A percentile compares a stretch with the other conserved stretches of the same genome.
Evolutionary conservation across 805 yeast species (phyloP).

Genomic region (Phaffomyces antillensis): DNA sequence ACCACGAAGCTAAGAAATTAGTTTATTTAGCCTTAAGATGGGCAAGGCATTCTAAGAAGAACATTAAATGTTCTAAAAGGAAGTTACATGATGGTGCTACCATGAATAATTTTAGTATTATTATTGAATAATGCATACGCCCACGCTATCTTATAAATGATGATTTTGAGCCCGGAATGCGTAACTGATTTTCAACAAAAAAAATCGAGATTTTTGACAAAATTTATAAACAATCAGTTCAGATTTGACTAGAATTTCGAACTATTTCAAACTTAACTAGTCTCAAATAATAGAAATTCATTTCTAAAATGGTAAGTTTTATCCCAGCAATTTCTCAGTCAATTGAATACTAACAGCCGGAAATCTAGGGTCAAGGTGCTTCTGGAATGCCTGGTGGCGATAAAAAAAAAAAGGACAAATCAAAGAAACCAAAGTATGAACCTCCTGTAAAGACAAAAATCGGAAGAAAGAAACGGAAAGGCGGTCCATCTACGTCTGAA

Average conservation of each 20-base stretch:
- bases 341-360: conserved; percentile 1
- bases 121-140: conserved; percentile 22
- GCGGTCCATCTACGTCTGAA: conserved; percentile 78
- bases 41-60: conserved; percentile 24
- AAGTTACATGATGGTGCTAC: conserved; percentile 49
- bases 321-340: not conserved
- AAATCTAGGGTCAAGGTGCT: conserved; percentile 44
- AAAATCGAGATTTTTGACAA: not conserved
- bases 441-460: conserved; percentile 95
- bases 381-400: conserved; percentile 44
- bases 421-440: conserved; percentile 93
- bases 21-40: conserved; percentile 64
- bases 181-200: not conserved
- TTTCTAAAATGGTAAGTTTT: not conserved
- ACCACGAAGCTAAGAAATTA: conserved; percentile 61
- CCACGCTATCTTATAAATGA: too few species aligned
- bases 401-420: conserved; percentile 55
- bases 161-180: not conserved
- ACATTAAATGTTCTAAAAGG: conserved; percentile 28
- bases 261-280: not conserved
- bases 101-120: conserved; percentile 66
- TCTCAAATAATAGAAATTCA: not conserved
- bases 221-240: not conserved
- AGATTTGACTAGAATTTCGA: not conserved
- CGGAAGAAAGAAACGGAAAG: conserved; percentile 86